Base-by-base conservation (phyloP, 2,329 filamentous ascomycete genomes). In the Onygenales sp. region DNA sequence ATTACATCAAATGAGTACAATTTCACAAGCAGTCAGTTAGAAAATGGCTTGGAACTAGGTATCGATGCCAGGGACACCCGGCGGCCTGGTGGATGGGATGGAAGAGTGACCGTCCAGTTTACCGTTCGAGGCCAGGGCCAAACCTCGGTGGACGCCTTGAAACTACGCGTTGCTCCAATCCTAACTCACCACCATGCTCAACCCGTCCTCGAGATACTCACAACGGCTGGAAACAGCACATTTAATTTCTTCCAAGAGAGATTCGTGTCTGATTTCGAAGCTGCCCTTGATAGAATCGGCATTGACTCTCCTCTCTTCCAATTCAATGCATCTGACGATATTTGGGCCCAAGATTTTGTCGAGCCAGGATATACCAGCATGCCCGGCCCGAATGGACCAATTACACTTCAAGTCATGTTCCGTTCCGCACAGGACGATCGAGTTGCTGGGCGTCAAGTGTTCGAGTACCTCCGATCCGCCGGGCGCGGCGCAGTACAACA, bases 281-380 rank as follows among this genome's bases (percentile, higher is more conserved):
- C 51, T 6, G 46, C 57, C 13, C 54, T 58, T 2, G 49, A 46
- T 0, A 32, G 51, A 1, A 55, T 61, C 1, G 58, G 59, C 1
- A 52, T 65, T 2, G 10, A 58, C 11, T 43, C 57, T 6, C 58
- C 62, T 0, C 49, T 68, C 0, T 51, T 59, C 7, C 46, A 57
- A 1, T 59, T 70, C 53, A 56, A 63, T 17, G 49, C 52, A 1
- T 59, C 55, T 21, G 56, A 53, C 33, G 68, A 72, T 53, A 58
- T 65, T 44, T 74, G 70, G 70, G 61, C 64, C 1, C 71, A 73
- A 54, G 70, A 74, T 51, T 65, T 70, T 39, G 54, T 74, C 32
- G 69, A 73, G 56, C 65, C 70, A 0, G 70, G 59, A 1, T 74
- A 70, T 53, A 60, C 61, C 3, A 70, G 65, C 49, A 73, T 73